Percentiles rank a stretch among this genome's conserved stretches.
Conservation (phyloP, 768 basidiomycete genomes). For the Multifurca ochricompacta region DNA sequence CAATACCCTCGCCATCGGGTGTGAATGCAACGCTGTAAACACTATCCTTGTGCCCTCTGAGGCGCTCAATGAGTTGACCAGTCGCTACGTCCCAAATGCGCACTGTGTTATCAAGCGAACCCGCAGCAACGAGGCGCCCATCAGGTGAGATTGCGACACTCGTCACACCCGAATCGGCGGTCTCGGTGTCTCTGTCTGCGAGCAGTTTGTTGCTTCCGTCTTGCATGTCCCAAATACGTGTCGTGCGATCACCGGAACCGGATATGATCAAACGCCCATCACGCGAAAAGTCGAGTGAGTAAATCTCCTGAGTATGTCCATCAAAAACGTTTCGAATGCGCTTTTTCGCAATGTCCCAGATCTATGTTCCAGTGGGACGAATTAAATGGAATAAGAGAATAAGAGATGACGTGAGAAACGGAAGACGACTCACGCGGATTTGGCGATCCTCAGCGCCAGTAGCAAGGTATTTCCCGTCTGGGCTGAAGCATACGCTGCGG, state of each 20-base stretch:
- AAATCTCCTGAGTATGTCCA: conserved; percentile 90
- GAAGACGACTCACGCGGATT: conserved; percentile 57
- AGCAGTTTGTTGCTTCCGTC: conserved; percentile 37
- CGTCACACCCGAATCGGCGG: conserved; percentile 54
- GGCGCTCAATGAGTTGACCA: conserved; percentile 48
- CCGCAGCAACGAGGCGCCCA: conserved; percentile 51
- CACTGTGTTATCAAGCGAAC: conserved; percentile 53
- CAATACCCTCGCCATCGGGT: conserved; percentile 80
- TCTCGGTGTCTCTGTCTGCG: conserved; percentile 41
- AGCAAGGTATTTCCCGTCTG: conserved; percentile 62
- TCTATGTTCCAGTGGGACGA: conserved; percentile 36
- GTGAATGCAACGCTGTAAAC: conserved; percentile 80
- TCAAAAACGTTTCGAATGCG: conserved; percentile 74
- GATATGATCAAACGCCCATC: conserved; percentile 84
- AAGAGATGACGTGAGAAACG: background rate
- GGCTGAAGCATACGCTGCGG: conserved; percentile 73
- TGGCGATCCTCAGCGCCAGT: conserved; percentile 88
- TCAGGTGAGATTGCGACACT: conserved; percentile 53
- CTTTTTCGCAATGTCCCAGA: conserved; percentile 86
- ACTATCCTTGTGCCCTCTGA: conserved; percentile 53
- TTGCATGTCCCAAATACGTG: conserved; percentile 53
- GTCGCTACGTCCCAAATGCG: conserved; percentile 64
- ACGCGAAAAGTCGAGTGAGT: conserved; percentile 86
- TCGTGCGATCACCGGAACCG: conserved; percentile 73
- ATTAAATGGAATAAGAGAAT: background rate